These are phyloP conservation scores for Eleusine indica DNA, from an alignment of 176 grass and related monocot genomes.

Conservation along the genomic window DNA sequence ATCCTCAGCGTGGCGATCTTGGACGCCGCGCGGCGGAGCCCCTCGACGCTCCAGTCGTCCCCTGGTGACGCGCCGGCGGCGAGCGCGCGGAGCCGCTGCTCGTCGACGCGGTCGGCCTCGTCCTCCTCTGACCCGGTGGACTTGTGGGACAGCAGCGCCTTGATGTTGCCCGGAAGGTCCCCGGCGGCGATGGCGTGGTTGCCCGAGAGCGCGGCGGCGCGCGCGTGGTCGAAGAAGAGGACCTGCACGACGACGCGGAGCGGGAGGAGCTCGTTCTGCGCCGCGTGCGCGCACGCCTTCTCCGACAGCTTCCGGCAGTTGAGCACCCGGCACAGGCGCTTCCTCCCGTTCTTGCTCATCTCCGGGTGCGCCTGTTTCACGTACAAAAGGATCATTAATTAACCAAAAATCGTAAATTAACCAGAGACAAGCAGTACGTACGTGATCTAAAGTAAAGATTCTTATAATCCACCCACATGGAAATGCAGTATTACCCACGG, in stretches of 20 bases:
- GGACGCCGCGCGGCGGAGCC: slow-evolving; percentile 60
- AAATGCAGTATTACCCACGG: background rate
- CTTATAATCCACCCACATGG: background rate
- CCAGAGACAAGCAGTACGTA: too few species aligned
- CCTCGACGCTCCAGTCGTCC: slow-evolving; percentile 70
- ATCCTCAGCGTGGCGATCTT: slow-evolving; percentile 85
- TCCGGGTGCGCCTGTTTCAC: slow-evolving; percentile 62
- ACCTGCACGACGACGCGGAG: slow-evolving; percentile 92
- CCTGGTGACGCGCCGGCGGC: slow-evolving; percentile 44
- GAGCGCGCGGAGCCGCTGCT: slow-evolving; percentile 51
- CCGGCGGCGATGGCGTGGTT: background rate
- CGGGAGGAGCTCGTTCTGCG: slow-evolving; percentile 90
- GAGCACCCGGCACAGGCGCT: slow-evolving; percentile 73
- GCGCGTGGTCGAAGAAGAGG: slow-evolving; percentile 95
- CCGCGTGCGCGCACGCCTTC: slow-evolving; percentile 83
- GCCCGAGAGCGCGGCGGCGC: slow-evolving; percentile 55
- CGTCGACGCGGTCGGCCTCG: slow-evolving; percentile 45
- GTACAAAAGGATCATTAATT: too few species aligned
- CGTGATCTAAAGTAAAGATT: background rate
- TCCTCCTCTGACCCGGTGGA: slow-evolving; percentile 58
- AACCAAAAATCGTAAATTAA: background rate
- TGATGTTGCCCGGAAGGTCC: slow-evolving; percentile 69
- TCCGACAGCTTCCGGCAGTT: slow-evolving; percentile 94
- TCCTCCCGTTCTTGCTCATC: slow-evolving; percentile 75
- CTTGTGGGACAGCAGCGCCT: slow-evolving; percentile 61